A percentile compares a stretch with the other conserved stretches of the same genome.
phyloP scores from a whole-genome alignment of 371 early-diverging fungal genomes.

The Dinochytrium kinnereticum region DNA sequence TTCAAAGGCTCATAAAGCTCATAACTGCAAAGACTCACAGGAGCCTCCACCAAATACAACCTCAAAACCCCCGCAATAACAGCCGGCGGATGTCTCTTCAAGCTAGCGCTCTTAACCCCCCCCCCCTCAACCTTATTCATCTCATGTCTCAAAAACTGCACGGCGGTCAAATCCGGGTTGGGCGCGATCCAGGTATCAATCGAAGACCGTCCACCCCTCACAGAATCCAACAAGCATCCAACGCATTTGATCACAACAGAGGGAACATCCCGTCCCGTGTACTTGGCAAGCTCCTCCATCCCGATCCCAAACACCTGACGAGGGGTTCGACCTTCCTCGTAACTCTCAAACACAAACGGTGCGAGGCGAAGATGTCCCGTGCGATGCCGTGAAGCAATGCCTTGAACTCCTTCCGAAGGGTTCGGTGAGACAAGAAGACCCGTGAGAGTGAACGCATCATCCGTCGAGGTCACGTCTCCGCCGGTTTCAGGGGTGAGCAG shows the following conservation, averaged over 20 bases:
- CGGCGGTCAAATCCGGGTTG: slow-evolving; percentile 34
- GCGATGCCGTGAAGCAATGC: slow-evolving; percentile 28
- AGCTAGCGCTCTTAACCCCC: neutral
- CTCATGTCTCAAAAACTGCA: slow-evolving; percentile 45
- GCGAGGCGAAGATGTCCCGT: slow-evolving; percentile 39
- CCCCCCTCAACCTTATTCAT: slow-evolving; percentile 20
- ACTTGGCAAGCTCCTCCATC: slow-evolving; percentile 30
- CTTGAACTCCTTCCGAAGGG: slow-evolving; percentile 26
- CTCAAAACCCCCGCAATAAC: slow-evolving; percentile 31
- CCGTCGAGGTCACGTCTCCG: neutral
- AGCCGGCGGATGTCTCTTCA: slow-evolving; percentile 19
- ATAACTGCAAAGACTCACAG: slow-evolving; percentile 17
- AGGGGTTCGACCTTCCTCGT: slow-evolving; percentile 28
- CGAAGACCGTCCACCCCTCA: slow-evolving; percentile 21
- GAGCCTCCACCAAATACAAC: slow-evolving; percentile 31
- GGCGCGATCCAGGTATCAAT: slow-evolving; percentile 44
- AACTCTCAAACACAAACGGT: slow-evolving; percentile 32
- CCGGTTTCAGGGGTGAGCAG: neutral
- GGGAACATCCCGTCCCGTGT: slow-evolving; percentile 32
- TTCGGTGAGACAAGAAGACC: slow-evolving; percentile 25
- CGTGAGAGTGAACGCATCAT: neutral
- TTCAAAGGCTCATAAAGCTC: slow-evolving; percentile 35
- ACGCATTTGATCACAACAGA: slow-evolving; percentile 36
- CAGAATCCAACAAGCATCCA: slow-evolving; percentile 23
- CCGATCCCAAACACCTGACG: slow-evolving; percentile 40